Conservation (phyloP, 768 basidiomycete genomes). For the Boletus reticulatus region DNA sequence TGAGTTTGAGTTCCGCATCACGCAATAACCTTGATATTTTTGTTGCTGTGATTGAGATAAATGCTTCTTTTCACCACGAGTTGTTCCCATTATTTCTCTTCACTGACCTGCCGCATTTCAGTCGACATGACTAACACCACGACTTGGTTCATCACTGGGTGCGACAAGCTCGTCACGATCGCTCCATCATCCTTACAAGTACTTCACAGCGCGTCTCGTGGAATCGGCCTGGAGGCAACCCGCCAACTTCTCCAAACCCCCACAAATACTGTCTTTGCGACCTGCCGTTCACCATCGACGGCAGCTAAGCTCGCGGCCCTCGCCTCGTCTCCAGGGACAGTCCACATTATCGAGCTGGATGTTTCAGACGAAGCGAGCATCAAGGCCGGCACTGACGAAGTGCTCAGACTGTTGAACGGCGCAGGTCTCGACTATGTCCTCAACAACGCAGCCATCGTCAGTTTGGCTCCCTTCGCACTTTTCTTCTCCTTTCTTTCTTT, state of each 20-base stretch:
- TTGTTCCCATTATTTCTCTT: background rate
- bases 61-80: background rate
- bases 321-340: constrained; percentile 12
- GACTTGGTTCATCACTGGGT: constrained; percentile 12
- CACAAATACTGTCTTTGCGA: constrained; percentile 22
- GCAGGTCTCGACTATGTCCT: too few relatives aligned
- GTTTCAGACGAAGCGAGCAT: constrained; percentile 27
- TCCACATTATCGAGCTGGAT: constrained; percentile 36
- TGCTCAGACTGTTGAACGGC: too few relatives aligned
- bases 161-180: background rate
- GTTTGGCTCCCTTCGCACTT: constrained; percentile 7
- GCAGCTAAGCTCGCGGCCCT: constrained; percentile 15
- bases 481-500: too few relatives aligned
- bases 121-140: background rate
- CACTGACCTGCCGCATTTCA: background rate
- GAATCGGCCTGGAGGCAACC: constrained; percentile 13
- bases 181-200: background rate
- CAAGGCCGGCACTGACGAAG: constrained; percentile 14
- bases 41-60: background rate
- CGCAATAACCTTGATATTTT: background rate
- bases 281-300: constrained; percentile 21
- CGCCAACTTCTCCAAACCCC: constrained; percentile 10
- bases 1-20: too few relatives aligned
- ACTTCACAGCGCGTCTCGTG: constrained; percentile 4
- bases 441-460: constrained; percentile 40